phyloP scores from a whole-genome alignment of 768 basidiomycete species.

The Ramaria sp. region DNA sequence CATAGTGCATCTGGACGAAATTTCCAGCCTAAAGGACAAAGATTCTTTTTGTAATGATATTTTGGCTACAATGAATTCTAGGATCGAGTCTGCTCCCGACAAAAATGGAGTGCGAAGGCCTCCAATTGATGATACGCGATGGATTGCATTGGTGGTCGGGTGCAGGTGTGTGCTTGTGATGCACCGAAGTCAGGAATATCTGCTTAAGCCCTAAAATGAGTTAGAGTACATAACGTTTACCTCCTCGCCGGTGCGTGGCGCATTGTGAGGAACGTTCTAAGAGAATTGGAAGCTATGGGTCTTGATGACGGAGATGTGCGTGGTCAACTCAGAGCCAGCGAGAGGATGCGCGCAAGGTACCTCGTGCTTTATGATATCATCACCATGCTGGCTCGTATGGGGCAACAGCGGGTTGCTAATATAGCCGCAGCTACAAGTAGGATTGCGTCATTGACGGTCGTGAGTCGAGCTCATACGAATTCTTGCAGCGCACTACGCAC shows the following conservation, averaged over 20 bases:
- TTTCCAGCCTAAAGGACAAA: constrained; percentile 54
- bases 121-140: constrained; percentile 28
- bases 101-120: constrained; percentile 8
- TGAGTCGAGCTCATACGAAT: background rate
- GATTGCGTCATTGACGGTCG: constrained; percentile 15
- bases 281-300: constrained; percentile 43
- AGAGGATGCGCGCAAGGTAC: constrained; percentile 44
- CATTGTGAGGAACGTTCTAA: constrained; percentile 49
- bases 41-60: constrained; percentile 51
- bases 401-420: constrained; percentile 55
- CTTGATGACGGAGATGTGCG: constrained; percentile 44
- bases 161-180: constrained; percentile 34
- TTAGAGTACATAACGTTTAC: constrained; percentile 73
- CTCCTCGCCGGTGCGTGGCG: constrained; percentile 80
- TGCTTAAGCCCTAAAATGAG: background rate
- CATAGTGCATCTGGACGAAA: constrained; percentile 38
- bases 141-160: constrained; percentile 48
- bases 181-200: background rate
- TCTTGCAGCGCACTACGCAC: constrained; percentile 54
- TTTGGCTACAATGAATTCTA: constrained; percentile 43
- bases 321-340: constrained; percentile 40
- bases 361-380: constrained; percentile 58
- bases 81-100: constrained; percentile 24
- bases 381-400: constrained; percentile 44
- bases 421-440: constrained; percentile 63